These are phyloP conservation scores for Groenewaldozyma auringiensis DNA, from an alignment of 1,139 yeast species.

Conservation along the genomic window DNA sequence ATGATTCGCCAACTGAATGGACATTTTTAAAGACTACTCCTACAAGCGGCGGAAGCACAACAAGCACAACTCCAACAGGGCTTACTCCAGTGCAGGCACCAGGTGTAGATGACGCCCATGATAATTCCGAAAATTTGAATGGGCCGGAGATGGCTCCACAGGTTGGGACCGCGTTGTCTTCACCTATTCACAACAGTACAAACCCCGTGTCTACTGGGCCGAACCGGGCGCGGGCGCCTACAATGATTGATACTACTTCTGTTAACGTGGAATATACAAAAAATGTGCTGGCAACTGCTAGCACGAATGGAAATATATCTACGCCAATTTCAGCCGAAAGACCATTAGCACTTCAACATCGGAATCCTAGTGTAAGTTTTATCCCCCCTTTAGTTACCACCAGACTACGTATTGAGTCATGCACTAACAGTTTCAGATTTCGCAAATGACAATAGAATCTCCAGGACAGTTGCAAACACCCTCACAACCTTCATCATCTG, in stretches of 20 bases:
- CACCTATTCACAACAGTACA: background rate
- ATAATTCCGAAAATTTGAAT: background rate
- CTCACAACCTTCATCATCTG: background rate
- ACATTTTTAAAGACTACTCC: slow-evolving; percentile 1
- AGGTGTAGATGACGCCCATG: background rate
- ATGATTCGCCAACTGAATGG: slow-evolving; percentile 5
- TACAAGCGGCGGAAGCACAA: slow-evolving; percentile 1
- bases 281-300: background rate
- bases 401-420: background rate
- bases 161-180: slow-evolving; percentile 1
- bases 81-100: slow-evolving; percentile 5
- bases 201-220: background rate
- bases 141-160: background rate
- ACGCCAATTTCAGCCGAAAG: background rate
- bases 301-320: background rate
- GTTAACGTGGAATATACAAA: background rate
- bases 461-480: background rate
- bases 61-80: slow-evolving; percentile 3
- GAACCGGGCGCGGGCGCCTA: background rate
- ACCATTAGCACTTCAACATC: too few relatives aligned
- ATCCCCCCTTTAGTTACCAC: background rate
- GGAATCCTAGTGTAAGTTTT: background rate
- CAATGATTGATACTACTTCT: background rate
- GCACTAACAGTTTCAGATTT: background rate
- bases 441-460: background rate